phyloP scores from a whole-genome alignment of 1,284 basidiomycete species.

The Leccinum angustisporum region DNA sequence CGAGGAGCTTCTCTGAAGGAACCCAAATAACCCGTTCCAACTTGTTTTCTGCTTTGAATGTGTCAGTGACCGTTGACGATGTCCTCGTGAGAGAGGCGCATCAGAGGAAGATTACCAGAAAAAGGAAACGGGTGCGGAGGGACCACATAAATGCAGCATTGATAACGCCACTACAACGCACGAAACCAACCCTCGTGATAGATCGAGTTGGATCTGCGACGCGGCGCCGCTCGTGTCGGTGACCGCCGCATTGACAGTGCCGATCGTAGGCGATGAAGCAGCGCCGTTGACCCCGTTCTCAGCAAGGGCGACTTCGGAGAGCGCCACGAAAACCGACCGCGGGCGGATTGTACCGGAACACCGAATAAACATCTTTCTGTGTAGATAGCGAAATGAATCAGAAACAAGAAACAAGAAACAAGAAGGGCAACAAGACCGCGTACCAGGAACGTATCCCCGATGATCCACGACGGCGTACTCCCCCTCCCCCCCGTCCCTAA shows the following conservation, averaged over 20 bases:
- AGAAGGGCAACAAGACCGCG: slow-evolving; percentile 6
- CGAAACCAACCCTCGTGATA: not conserved
- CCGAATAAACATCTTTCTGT: slow-evolving; percentile 58
- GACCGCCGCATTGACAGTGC: slow-evolving; percentile 23
- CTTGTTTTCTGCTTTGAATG: not conserved
- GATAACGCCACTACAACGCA: not conserved
- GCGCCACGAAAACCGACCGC: slow-evolving; percentile 51
- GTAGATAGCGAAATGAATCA: not conserved
- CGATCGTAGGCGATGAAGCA: slow-evolving; percentile 37
- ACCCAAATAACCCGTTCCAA: not conserved
- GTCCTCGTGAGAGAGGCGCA: not conserved
- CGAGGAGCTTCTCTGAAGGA: slow-evolving; percentile 61
- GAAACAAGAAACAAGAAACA: too few relatives aligned
- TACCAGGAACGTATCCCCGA: slow-evolving; percentile 54
- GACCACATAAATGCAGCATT: not conserved
- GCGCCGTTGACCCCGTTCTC: slow-evolving; percentile 32
- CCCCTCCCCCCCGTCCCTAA: slow-evolving; percentile 24
- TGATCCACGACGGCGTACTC: slow-evolving; percentile 41
- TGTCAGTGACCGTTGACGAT: slow-evolving; percentile 4
- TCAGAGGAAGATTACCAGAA: not conserved
- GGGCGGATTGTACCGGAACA: slow-evolving; percentile 49
- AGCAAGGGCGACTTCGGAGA: slow-evolving; percentile 34
- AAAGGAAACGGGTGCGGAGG: not conserved
- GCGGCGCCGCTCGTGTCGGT: slow-evolving; percentile 12
- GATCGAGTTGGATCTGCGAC: not conserved